Percentiles rank a stretch among this genome's conserved stretches.
phyloP scores from a whole-genome alignment of 768 basidiomycete species.

The Brasilioporus rufonigricans region DNA sequence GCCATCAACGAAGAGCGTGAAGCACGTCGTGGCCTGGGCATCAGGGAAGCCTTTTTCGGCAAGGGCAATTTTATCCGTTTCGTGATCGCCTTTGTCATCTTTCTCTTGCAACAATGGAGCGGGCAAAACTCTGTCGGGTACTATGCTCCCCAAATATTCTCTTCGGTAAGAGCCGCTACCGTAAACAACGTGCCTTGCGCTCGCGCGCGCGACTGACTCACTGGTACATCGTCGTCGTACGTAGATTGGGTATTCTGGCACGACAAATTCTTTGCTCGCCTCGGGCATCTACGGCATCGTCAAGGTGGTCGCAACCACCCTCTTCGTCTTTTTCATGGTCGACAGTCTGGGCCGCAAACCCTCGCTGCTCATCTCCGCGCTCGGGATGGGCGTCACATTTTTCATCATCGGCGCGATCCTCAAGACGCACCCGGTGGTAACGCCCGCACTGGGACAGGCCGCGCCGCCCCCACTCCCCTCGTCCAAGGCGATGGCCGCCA shows the following conservation, averaged over 20 bases:
- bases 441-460: conserved; percentile 41
- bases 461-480: conserved; percentile 47
- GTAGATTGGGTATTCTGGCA: conserved; percentile 67
- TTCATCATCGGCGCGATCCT: conserved; percentile 84
- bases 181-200: too few species aligned
- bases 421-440: conserved; percentile 71
- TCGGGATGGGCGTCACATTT: conserved; percentile 79
- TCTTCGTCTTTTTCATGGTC: conserved; percentile 68
- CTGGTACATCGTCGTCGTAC: too few species aligned
- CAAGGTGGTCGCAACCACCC: conserved; percentile 61
- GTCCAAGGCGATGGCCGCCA: conserved; percentile 77
- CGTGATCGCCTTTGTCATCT: conserved; percentile 79
- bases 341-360: conserved; percentile 68
- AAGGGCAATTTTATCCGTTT: conserved; percentile 84
- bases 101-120: conserved; percentile 79
- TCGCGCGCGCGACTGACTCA: too few species aligned
- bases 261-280: conserved; percentile 61
- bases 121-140: conserved; percentile 84
- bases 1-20: conserved; percentile 72
- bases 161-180: conserved; percentile 42
- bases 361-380: conserved; percentile 68
- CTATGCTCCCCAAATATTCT: conserved; percentile 72
- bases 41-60: conserved; percentile 71
- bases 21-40: conserved; percentile 60
- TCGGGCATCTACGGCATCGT: conserved; percentile 70